Conservation (phyloP, 345 rosid species). For the Cardamine occulta region DNA sequence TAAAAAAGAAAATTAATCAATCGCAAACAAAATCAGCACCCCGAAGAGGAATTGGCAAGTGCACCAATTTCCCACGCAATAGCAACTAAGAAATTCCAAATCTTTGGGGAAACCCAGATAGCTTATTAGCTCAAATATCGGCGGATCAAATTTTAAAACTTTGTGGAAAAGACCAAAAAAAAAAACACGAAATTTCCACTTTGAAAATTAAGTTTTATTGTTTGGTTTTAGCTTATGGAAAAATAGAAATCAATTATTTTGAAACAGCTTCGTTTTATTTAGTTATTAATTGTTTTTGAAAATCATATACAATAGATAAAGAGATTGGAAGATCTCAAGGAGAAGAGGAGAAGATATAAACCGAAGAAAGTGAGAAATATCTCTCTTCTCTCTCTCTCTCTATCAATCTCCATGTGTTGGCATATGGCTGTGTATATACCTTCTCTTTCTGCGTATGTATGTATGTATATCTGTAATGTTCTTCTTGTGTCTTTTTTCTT, state of each 20-base stretch:
- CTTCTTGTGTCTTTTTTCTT: slow-evolving; percentile 19
- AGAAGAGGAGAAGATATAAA: slow-evolving; percentile 18
- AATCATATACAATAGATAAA: slow-evolving; percentile 12
- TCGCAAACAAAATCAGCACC: slow-evolving; percentile 36
- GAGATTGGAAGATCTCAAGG: slow-evolving; percentile 29
- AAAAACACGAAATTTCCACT: slow-evolving; percentile 38
- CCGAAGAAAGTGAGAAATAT: slow-evolving; percentile 29
- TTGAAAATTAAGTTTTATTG: background rate
- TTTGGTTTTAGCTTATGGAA: background rate
- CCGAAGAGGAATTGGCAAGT: slow-evolving; percentile 13
- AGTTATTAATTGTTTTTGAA: background rate
- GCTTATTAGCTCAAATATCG: slow-evolving; percentile 19
- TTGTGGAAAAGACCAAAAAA: slow-evolving; percentile 5
- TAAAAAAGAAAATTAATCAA: slow-evolving; percentile 13
- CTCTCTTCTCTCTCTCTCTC: slow-evolving; percentile 23
- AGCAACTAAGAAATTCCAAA: slow-evolving; percentile 1
- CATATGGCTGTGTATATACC: slow-evolving; percentile 41
- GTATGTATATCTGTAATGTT: slow-evolving; percentile 42
- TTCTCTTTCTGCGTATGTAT: slow-evolving; percentile 35
- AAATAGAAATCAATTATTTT: slow-evolving; percentile 8
- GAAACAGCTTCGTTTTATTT: background rate
- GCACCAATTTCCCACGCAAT: slow-evolving; percentile 20
- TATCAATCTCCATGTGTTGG: slow-evolving; percentile 36
- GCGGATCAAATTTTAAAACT: slow-evolving; percentile 37
- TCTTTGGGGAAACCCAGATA: slow-evolving; percentile 19